phyloP scores from a whole-genome alignment of 2,329 filamentous ascomycete genomes.

The Hypoxylon sp. region DNA sequence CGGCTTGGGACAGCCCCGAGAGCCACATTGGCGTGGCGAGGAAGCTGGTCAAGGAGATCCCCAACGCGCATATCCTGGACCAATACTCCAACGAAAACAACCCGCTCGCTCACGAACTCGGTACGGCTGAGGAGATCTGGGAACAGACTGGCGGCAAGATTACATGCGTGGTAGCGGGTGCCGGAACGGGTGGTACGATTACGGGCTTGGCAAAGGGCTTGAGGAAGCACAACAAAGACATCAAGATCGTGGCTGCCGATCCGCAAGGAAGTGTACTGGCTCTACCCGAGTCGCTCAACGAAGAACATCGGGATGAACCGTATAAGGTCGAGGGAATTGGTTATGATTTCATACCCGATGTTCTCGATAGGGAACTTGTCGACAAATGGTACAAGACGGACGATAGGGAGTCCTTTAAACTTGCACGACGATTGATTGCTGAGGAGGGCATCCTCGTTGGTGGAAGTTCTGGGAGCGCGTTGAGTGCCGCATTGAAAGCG shows the following conservation, averaged over 20 bases:
- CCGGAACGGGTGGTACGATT: constrained; percentile 95
- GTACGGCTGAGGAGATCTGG: constrained; percentile 98
- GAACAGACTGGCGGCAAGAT: constrained; percentile 86
- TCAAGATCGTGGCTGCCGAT: constrained; percentile 94
- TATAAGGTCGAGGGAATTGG: constrained; percentile 99
- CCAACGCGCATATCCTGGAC: constrained; percentile 96
- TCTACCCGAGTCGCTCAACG: constrained; percentile 81
- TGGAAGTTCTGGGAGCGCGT: constrained; percentile 92
- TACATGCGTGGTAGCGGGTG: constrained; percentile 87
- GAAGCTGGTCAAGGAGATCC: constrained; percentile 92
- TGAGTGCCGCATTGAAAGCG: constrained; percentile 83
- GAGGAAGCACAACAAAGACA: constrained; percentile 83
- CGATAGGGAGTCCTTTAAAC: constrained; percentile 89
- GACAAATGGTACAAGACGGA: constrained; percentile 99
- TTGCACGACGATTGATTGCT: constrained; percentile 88
- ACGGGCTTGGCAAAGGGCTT: constrained; percentile 88
- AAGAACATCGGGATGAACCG: constrained; percentile 80
- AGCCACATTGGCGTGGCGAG: constrained; percentile 96
- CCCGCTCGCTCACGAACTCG: constrained; percentile 90
- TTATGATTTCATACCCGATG: constrained; percentile 97
- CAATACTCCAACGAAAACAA: constrained; percentile 95
- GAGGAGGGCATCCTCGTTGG: constrained; percentile 96
- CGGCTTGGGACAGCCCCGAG: constrained; percentile 93
- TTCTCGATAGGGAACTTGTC: constrained; percentile 82
- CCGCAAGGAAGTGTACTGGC: constrained; percentile 93